Conservation (phyloP, 2,329 filamentous ascomycete species). For the Aspergillus sclerotialis region DNA sequence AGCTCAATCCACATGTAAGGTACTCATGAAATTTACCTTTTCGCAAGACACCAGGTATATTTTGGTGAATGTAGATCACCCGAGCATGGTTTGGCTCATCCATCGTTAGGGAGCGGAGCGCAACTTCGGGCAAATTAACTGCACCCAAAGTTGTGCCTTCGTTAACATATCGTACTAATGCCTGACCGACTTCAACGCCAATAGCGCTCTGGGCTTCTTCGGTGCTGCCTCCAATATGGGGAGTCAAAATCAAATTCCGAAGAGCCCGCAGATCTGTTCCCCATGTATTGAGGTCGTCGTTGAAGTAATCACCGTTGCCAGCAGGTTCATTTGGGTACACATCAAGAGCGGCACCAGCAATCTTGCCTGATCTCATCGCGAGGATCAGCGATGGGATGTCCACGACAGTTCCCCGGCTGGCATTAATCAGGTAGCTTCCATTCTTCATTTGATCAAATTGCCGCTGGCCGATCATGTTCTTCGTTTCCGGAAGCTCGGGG, state of each 20-base stretch:
- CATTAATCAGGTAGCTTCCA: conserved; percentile 92
- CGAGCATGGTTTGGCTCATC: conserved; percentile 86
- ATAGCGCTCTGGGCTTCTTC: conserved; percentile 97
- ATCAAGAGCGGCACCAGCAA: conserved; percentile 91
- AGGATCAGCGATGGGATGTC: conserved; percentile 89
- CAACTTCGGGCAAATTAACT: conserved; percentile 95
- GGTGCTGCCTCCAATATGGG: conserved; percentile 94
- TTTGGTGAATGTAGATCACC: conserved; percentile 93
- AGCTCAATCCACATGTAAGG: conserved; percentile 6
- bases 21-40: conserved; percentile 48
- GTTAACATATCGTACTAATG: conserved; percentile 90
- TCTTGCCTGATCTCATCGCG: conserved; percentile 74
- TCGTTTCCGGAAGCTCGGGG: conserved; percentile 85
- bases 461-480: conserved; percentile 75
- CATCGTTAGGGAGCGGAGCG: conserved; percentile 78
- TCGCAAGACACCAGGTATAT: conserved; percentile 88
- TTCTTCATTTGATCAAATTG: conserved; percentile 86
- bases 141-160: conserved; percentile 84
- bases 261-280: conserved; percentile 74
- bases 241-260: conserved; percentile 90
- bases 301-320: conserved; percentile 94
- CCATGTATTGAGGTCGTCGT: conserved; percentile 73
- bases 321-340: conserved; percentile 92
- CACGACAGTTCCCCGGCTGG: conserved; percentile 85
- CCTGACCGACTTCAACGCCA: conserved; percentile 83